Percentiles rank a stretch among this genome's conserved stretches.
phyloP scores from a whole-genome alignment of 164 flowering plant species.

The Echeveria elegans region DNA sequence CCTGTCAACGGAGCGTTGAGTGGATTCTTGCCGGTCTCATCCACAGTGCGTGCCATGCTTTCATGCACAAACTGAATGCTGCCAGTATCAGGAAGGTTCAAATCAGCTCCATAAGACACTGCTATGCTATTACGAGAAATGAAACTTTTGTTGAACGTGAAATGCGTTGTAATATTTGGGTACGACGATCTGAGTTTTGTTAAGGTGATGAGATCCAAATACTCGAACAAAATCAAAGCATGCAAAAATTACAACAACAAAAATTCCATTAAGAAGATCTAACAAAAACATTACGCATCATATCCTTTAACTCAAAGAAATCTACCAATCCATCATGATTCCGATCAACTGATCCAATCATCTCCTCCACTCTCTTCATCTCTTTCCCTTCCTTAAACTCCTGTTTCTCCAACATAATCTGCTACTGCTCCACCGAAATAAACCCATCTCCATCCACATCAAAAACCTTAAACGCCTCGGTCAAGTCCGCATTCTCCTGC shows the following conservation, averaged over 20 bases:
- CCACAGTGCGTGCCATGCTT: not conserved
- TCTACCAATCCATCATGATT: conserved; percentile 75
- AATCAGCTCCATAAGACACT: not conserved
- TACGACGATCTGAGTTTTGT: too few relatives aligned
- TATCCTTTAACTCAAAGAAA: conserved; percentile 71
- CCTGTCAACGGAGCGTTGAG: not conserved
- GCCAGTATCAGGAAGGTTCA: not conserved
- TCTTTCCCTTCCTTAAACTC: conserved; percentile 54
- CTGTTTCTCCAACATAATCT: conserved; percentile 51
- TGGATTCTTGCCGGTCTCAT: not conserved
- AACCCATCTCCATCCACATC: conserved; percentile 81
- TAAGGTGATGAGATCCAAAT: too few relatives aligned
- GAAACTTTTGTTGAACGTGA: too few relatives aligned
- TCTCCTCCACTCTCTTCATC: conserved; percentile 45
- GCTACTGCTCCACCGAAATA: conserved; percentile 65
- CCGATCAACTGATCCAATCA: conserved; percentile 62
- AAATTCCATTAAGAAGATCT: not conserved
- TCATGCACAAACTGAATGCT: not conserved
- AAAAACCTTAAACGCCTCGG: conserved; percentile 86
- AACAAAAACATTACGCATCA: conserved; percentile 51
- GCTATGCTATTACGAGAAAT: too few relatives aligned
- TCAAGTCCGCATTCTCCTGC: conserved; percentile 50
- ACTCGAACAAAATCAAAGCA: not conserved
- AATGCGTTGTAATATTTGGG: too few relatives aligned
- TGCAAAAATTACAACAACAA: not conserved